Evolutionary conservation across 1,284 basidiomycete species (phyloP).

Genomic region (Apiotrichum veenhuisii): DNA sequence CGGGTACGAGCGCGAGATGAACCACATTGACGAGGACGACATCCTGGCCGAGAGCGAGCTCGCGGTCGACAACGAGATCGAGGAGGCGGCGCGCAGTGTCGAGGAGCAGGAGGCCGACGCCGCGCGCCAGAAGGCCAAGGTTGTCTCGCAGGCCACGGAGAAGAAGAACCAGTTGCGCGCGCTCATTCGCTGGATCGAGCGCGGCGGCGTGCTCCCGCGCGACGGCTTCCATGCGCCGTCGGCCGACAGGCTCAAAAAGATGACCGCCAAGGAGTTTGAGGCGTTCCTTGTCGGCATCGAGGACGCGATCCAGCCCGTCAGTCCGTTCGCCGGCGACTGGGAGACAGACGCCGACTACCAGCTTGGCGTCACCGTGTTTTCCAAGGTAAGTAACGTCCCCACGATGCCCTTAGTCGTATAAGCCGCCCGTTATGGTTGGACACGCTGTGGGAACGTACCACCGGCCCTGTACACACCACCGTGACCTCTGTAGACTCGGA

Average conservation of each 20-base stretch:
- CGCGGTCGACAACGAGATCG: slow-evolving; percentile 11
- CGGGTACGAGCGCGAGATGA: slow-evolving; percentile 7
- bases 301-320: slow-evolving; percentile 12
- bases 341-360: slow-evolving; percentile 30
- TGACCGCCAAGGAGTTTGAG: slow-evolving; percentile 33
- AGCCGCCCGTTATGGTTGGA: not conserved
- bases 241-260: slow-evolving; percentile 22
- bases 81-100: slow-evolving; percentile 23
- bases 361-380: slow-evolving; percentile 44
- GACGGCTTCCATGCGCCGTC: slow-evolving; percentile 27
- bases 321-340: slow-evolving; percentile 36
- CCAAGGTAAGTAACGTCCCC: slow-evolving; percentile 35
- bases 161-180: slow-evolving; percentile 26
- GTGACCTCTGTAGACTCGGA: no score
- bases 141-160: slow-evolving; percentile 13
- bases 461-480: no score
- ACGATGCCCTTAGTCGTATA: not conserved
- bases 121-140: slow-evolving; percentile 27
- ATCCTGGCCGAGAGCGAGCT: slow-evolving; percentile 44
- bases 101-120: slow-evolving; percentile 34
- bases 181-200: slow-evolving; percentile 41
- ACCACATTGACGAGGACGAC: slow-evolving; percentile 30
- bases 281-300: slow-evolving; percentile 24
- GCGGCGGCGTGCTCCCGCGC: slow-evolving; percentile 37
- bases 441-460: no score